phyloP scores from a whole-genome alignment of 2,329 filamentous ascomycete genomes.

The Neophaeococcomyces aloes region DNA sequence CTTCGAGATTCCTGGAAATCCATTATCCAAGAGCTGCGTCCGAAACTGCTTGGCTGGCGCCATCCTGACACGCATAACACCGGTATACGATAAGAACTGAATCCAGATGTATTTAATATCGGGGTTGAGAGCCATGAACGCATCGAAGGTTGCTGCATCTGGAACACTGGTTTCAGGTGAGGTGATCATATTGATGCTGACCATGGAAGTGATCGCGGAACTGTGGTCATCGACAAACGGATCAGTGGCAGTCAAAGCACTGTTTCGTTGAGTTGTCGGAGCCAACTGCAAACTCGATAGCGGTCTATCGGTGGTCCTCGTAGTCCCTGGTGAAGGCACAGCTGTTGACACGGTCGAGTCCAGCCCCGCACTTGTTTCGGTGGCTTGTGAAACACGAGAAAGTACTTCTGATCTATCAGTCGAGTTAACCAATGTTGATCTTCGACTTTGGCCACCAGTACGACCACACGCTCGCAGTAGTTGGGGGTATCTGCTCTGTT shows the following conservation, averaged over 20 bases:
- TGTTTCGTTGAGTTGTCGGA: neutral
- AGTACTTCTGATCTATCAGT: neutral
- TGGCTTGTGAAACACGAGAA: slow-evolving; percentile 16
- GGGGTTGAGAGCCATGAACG: slow-evolving; percentile 42
- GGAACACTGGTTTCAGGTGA: too few species aligned
- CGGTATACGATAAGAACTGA: slow-evolving; percentile 71
- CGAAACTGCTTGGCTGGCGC: slow-evolving; percentile 52
- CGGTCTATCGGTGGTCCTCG: slow-evolving; percentile 4
- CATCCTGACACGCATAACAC: slow-evolving; percentile 54
- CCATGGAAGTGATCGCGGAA: neutral
- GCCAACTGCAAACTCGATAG: too few species aligned
- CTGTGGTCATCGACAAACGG: neutral
- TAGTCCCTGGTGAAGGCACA: slow-evolving; percentile 3
- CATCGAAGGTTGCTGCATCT: slow-evolving; percentile 24
- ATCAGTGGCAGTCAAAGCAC: neutral
- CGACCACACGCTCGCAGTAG: slow-evolving; percentile 19
- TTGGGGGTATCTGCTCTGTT: slow-evolving; percentile 24
- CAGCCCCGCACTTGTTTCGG: slow-evolving; percentile 11
- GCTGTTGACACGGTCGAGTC: slow-evolving; percentile 8
- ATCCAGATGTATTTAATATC: slow-evolving; percentile 58
- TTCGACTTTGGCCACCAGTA: slow-evolving; percentile 14
- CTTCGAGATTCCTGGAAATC: slow-evolving; percentile 51
- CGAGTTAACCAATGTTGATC: slow-evolving; percentile 14
- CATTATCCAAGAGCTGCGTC: slow-evolving; percentile 36
- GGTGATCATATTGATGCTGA: too few species aligned